These are phyloP conservation scores for Daldinia childiae DNA, from an alignment of 495 filamentous ascomycete genomes.

Conservation along the genomic window DNA sequence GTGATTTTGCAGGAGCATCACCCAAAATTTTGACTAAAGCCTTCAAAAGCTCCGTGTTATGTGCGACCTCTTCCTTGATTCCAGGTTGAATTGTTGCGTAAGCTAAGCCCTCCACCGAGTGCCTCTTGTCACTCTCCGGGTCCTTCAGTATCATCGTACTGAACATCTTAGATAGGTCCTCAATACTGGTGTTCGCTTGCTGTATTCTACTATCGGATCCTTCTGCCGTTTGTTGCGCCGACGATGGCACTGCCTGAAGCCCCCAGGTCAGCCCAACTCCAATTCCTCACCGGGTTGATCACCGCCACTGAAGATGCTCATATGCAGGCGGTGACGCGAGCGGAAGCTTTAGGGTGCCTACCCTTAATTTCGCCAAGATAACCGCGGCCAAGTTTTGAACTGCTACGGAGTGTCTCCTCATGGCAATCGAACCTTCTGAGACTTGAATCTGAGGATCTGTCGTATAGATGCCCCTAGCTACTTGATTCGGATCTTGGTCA, in stretches of 20 bases:
- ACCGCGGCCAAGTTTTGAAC: conserved; percentile 79
- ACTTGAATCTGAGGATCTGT: conserved; percentile 49
- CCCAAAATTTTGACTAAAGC: conserved; percentile 71
- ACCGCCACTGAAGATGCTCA: conserved; percentile 41
- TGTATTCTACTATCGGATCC: conserved; percentile 54
- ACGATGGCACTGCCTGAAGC: conserved; percentile 60
- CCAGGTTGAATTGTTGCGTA: conserved; percentile 84
- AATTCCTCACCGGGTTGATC: conserved; percentile 23
- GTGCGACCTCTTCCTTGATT: conserved; percentile 80
- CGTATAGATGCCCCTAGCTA: conserved; percentile 59
- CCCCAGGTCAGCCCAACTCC: conserved; percentile 56
- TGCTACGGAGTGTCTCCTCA: conserved; percentile 60
- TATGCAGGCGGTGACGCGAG: conserved; percentile 6
- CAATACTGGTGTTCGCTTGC: conserved; percentile 64
- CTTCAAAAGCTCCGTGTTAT: conserved; percentile 71
- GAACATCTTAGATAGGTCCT: conserved; percentile 80
- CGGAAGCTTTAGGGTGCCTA: conserved; percentile 53
- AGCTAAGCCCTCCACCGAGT: conserved; percentile 90
- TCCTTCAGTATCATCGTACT: conserved; percentile 75
- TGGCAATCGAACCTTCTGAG: conserved; percentile 55
- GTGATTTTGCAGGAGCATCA: conserved; percentile 68
- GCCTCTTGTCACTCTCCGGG: conserved; percentile 64
- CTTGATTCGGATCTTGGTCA: conserved; percentile 69
- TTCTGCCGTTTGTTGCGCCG: conserved; percentile 52
- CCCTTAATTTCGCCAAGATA: conserved; percentile 78